Conservation (phyloP, 2,329 filamentous ascomycete species). For the Fusarium bactridioides region DNA sequence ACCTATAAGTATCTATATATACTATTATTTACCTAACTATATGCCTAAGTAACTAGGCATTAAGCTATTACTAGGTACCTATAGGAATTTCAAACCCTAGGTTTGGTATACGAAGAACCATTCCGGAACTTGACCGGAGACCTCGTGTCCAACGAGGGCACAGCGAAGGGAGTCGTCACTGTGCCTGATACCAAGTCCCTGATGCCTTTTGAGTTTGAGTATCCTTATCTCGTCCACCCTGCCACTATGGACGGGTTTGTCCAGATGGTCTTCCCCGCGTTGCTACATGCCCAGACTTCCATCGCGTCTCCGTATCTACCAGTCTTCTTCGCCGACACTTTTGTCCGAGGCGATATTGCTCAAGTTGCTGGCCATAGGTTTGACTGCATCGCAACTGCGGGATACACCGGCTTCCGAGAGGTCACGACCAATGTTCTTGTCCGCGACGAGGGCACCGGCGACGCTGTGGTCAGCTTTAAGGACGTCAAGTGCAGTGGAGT, state of each 20-base stretch:
- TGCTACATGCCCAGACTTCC: background rate
- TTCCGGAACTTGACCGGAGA: background rate
- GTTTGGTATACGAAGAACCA: background rate
- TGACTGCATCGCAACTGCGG: background rate
- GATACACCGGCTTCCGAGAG: background rate
- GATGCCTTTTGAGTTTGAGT: background rate
- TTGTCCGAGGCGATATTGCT: background rate
- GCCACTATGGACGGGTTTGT: background rate
- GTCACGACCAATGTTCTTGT: background rate
- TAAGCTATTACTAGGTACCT: too few relatives aligned
- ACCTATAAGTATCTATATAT: too few relatives aligned
- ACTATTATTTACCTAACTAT: too few relatives aligned
- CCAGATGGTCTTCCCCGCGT: background rate
- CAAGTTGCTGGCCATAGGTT: background rate
- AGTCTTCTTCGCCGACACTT: background rate
- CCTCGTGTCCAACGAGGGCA: background rate
- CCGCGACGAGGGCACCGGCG: background rate
- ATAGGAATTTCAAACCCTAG: too few relatives aligned
- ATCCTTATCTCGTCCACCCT: background rate
- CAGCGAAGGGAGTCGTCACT: background rate
- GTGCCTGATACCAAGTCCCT: background rate
- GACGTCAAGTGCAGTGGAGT: background rate
- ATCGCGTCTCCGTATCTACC: background rate
- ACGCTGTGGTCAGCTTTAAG: background rate
- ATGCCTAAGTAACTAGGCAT: too few relatives aligned